Evolutionary conservation across 768 basidiomycete genomes (phyloP), one percentile per base, ranked within the genome.

Genomic region (Rhodotorula paludigena): DNA sequence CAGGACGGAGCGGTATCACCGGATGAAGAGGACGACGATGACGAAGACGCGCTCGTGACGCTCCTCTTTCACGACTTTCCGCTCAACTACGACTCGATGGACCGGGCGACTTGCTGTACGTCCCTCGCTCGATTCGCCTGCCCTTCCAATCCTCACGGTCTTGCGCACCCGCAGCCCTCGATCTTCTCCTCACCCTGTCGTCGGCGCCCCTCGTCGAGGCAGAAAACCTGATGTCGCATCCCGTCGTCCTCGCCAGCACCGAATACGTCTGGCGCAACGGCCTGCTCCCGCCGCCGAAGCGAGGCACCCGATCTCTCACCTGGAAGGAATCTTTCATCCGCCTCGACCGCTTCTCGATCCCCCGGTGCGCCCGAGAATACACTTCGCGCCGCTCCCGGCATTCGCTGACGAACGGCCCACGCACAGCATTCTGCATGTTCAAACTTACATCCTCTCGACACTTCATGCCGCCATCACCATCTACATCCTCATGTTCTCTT

Each of bases 191-290:
- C 42, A 60, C 60, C n/a, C 67, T 73, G 0, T 73, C 72, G 1
- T 73, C 72, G 9, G 53, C 62, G 36, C 64, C 62, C 9, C 59
- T 73, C 30, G 65, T 73, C 49, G 72, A 69, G 44, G 72, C 72
- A 23, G 72, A 73, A 33, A 54, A 66, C 47, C 64, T 73, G 52
- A 64, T 73, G 32, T 69, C 72, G 36, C 72, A 73, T 33, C 72
- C 72, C 2, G 72, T 73, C 61, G 72, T 73, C 3, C 72, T 73
- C 55, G 72, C 72, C 11, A 57, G 51, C 23, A 73, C 72, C 14
- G 72, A 73, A 36, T 73, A 73, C 56, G 68, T 69, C 39, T 73
- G 72, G 72, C 52, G 72, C 5, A 69, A 73, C 55, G 72, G 72
- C 18, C 44, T 72, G 0, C 45, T 73, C 1, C 68, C 72, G 1